Percentiles rank a stretch among this genome's conserved stretches.
phyloP scores from a whole-genome alignment of 768 basidiomycete species.

The Leucogyrophana mollusca region DNA sequence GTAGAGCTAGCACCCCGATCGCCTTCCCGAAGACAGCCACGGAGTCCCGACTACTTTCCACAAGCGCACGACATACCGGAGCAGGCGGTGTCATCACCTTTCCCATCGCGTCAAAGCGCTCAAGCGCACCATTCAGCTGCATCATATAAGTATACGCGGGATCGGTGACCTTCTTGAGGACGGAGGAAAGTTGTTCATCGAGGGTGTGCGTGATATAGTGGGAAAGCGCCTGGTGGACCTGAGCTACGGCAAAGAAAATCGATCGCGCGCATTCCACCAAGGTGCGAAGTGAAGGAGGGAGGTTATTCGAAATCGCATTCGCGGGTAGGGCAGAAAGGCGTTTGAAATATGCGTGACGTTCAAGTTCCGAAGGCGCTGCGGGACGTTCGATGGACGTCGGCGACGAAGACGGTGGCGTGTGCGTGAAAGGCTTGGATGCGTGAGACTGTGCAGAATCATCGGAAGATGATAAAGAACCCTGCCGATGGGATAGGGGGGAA shows the following conservation, averaged over 20 bases:
- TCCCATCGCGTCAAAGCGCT: constrained; percentile 85
- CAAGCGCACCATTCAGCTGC: constrained; percentile 82
- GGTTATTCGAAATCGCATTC: constrained; percentile 55
- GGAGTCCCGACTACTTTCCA: constrained; percentile 83
- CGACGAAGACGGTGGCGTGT: constrained; percentile 35
- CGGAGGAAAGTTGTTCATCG: constrained; percentile 78
- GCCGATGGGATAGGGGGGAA: constrained; percentile 39
- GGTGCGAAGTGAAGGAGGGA: constrained; percentile 66
- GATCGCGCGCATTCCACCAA: constrained; percentile 89
- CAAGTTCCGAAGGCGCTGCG: constrained; percentile 57
- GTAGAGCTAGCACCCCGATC: constrained; percentile 76
- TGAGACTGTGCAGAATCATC: constrained; percentile 23
- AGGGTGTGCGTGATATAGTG: constrained; percentile 84
- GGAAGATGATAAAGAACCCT: constrained; percentile 47
- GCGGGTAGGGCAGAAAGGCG: constrained; percentile 79
- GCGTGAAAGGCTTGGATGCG: constrained; percentile 20
- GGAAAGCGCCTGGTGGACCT: constrained; percentile 85
- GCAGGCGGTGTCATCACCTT: constrained; percentile 68
- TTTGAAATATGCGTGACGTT: constrained; percentile 91
- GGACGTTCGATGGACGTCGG: constrained; percentile 35
- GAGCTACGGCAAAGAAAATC: constrained; percentile 88
- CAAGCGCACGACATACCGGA: constrained; percentile 68
- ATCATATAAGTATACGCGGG: constrained; percentile 81
- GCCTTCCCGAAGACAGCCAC: constrained; percentile 85
- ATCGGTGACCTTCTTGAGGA: constrained; percentile 82